These are phyloP conservation scores for Penicillium janthinellum DNA, from an alignment of 2,329 filamentous ascomycete species.

Conservation along the genomic window DNA sequence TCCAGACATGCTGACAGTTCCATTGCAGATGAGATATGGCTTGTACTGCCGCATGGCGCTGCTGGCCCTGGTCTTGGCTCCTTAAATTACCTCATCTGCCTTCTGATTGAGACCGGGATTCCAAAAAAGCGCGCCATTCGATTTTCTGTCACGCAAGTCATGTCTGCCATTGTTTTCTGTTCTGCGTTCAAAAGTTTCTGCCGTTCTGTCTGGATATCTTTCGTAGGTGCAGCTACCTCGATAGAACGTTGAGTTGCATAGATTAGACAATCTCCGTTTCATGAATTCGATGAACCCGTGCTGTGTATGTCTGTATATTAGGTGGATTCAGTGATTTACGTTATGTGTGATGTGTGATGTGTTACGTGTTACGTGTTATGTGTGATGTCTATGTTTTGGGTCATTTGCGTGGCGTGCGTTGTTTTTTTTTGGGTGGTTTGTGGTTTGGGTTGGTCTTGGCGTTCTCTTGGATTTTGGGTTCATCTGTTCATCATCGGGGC, in stretches of 20 bases:
- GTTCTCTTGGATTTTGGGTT: background rate
- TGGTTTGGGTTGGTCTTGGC: conserved; percentile 15
- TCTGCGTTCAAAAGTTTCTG: conserved; percentile 35
- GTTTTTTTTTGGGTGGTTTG: conserved; percentile 16
- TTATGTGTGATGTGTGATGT: conserved; percentile 27
- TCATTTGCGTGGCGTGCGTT: conserved; percentile 23
- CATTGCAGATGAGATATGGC: conserved; percentile 85
- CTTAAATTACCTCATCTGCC: conserved; percentile 27
- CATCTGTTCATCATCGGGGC: background rate
- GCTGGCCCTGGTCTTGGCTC: conserved; percentile 85
- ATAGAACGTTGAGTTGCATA: conserved; percentile 34
- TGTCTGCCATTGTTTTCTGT: conserved; percentile 25
- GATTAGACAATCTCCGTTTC: conserved; percentile 42
- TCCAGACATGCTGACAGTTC: conserved; percentile 45
- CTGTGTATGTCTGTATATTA: conserved; percentile 34
- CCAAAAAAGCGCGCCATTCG: conserved; percentile 20
- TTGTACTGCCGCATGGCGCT: conserved; percentile 98
- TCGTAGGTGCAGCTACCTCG: conserved; percentile 34
- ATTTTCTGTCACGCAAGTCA: conserved; percentile 26
- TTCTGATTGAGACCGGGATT: conserved; percentile 20
- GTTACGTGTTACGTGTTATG: conserved; percentile 29
- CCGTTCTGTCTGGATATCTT: conserved; percentile 32
- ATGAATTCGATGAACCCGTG: conserved; percentile 36
- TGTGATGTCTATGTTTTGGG: conserved; percentile 25
- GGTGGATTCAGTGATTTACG: conserved; percentile 20